Evolutionary conservation across 768 basidiomycete species (phyloP).

Genomic region (Austroboletus eburneus): DNA sequence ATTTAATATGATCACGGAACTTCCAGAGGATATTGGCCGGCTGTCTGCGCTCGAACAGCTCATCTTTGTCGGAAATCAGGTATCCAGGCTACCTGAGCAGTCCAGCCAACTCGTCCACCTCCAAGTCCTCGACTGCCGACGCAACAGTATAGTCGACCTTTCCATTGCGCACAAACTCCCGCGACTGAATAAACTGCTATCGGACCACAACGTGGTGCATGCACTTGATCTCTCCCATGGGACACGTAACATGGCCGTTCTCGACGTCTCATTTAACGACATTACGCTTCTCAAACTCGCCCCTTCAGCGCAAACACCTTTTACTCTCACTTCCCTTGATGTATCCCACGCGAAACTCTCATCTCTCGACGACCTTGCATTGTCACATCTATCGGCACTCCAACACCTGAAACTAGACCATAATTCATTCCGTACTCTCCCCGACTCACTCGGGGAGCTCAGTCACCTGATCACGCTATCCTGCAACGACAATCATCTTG

Average conservation of each 20-base stretch:
- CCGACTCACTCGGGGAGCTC: slow-evolving; percentile 78
- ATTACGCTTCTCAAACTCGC: slow-evolving; percentile 72
- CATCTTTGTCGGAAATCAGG: slow-evolving; percentile 81
- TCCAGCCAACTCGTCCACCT: slow-evolving; percentile 56
- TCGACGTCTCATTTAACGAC: slow-evolving; percentile 86
- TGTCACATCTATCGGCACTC: slow-evolving; percentile 71
- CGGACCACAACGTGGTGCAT: slow-evolving; percentile 81
- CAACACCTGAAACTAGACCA: slow-evolving; percentile 72
- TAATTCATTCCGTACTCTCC: slow-evolving; percentile 81
- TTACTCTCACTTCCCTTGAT: slow-evolving; percentile 71
- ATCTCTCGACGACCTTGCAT: slow-evolving; percentile 67
- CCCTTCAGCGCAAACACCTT: slow-evolving; percentile 43
- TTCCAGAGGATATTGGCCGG: slow-evolving; percentile 77
- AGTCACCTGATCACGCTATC: slow-evolving; percentile 66
- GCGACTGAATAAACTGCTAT: slow-evolving; percentile 58
- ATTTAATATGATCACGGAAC: slow-evolving; percentile 81
- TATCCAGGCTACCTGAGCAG: slow-evolving; percentile 65
- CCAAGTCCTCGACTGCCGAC: slow-evolving; percentile 72
- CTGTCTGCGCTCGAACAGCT: slow-evolving; percentile 67
- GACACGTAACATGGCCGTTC: slow-evolving; percentile 47
- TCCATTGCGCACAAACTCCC: slow-evolving; percentile 65
- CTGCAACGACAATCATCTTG: slow-evolving; percentile 89
- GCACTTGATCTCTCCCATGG: slow-evolving; percentile 78
- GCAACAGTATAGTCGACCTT: slow-evolving; percentile 81
- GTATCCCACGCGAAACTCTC: slow-evolving; percentile 87